Conservation (phyloP, 2,329 filamentous ascomycete genomes). For the Stachybotrys chlorohalonatus region DNA sequence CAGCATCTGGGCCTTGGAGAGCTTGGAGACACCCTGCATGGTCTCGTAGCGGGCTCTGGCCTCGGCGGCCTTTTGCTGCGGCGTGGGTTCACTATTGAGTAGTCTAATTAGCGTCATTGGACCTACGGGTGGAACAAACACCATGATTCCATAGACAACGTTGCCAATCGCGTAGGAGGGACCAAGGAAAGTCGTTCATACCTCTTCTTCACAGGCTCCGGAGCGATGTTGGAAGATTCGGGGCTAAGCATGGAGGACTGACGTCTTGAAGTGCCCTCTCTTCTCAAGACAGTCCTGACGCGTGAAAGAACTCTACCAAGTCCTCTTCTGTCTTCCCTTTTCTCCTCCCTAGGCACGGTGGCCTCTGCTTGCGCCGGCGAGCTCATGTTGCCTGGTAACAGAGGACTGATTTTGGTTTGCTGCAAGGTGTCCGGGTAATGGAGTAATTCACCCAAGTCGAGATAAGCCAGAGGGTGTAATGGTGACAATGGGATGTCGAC, state of each 20-base stretch:
- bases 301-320: conserved; percentile 38
- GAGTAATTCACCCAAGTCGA: no score
- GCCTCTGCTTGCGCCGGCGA: conserved; percentile 29
- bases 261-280: conserved; percentile 25
- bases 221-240: conserved; percentile 10
- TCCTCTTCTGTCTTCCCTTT: conserved; percentile 31
- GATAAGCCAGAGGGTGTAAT: no score
- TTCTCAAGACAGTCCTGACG: conserved; percentile 41
- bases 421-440: no score
- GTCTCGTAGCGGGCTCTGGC: conserved; percentile 17
- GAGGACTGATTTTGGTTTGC: no score
- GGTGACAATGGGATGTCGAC: no score
- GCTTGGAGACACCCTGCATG: conserved; percentile 24
- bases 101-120: no score
- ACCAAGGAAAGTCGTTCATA: conserved; percentile 8
- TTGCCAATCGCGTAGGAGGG: no score
- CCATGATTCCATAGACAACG: no score
- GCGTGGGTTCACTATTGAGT: conserved; percentile 8
- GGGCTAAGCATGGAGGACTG: conserved; percentile 12
- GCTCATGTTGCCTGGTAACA: conserved; percentile 25
- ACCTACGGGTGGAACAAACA: no score
- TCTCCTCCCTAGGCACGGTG: conserved; percentile 20
- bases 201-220: conserved; percentile 14
- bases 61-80: conserved; percentile 12
- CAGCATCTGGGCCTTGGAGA: conserved; percentile 41